Conservation (phyloP, 1,139 yeast species). For the Taiozyma onychis region DNA sequence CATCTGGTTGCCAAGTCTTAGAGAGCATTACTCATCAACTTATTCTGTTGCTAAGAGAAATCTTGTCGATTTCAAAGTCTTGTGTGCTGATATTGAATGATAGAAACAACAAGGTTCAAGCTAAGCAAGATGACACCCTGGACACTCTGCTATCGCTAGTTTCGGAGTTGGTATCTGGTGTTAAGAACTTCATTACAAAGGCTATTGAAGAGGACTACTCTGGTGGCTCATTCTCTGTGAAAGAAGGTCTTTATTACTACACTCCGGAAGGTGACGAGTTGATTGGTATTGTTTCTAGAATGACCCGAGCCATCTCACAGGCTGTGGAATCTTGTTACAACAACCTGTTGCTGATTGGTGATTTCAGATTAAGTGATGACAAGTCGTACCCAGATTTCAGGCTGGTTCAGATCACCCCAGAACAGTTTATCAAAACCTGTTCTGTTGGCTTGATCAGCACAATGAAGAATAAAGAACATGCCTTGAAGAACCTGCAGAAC, state of each 20-base stretch:
- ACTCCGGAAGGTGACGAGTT: conserved; percentile 65
- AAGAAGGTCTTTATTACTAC: conserved; percentile 39
- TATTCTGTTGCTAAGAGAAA: conserved; percentile 55
- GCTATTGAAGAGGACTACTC: conserved; percentile 32
- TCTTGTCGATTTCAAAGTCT: conserved; percentile 56
- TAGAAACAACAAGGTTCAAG: conserved; percentile 24
- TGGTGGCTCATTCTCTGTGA: conserved; percentile 6
- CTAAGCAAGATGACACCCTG: conserved; percentile 41
- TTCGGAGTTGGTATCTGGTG: conserved; percentile 59
- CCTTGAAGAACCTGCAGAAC: conserved; percentile 9
- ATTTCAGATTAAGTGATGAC: conserved; percentile 59
- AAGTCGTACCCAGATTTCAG: conserved; percentile 72
- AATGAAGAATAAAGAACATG: conserved; percentile 23
- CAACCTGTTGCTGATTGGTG: conserved; percentile 56
- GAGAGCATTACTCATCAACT: conserved; percentile 66
- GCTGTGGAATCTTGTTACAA: conserved; percentile 44
- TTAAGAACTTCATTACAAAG: conserved; percentile 54
- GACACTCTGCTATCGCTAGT: conserved; percentile 56
- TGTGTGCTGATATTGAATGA: conserved; percentile 28
- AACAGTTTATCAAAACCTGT: conserved; percentile 55
- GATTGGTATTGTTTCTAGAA: conserved; percentile 54
- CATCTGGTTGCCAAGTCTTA: conserved; percentile 59
- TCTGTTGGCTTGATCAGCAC: conserved; percentile 54
- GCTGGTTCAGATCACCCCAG: conserved; percentile 52
- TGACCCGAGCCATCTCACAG: conserved; percentile 52